phyloP scores from a whole-genome alignment of 2,329 filamentous ascomycete genomes.

The Beauveria bassiana region DNA sequence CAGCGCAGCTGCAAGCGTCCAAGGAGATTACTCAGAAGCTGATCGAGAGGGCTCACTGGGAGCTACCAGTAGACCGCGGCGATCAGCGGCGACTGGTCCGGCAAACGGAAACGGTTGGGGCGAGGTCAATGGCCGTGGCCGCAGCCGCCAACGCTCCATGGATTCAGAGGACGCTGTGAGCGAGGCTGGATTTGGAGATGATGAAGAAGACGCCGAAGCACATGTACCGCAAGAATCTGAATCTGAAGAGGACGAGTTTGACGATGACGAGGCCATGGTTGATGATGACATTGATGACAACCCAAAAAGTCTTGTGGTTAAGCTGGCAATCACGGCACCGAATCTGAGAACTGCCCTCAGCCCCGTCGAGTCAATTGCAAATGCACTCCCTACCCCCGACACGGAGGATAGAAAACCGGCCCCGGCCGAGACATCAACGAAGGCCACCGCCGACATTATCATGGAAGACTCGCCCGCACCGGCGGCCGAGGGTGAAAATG shows the following conservation, averaged over 20 bases:
- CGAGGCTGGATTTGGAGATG: constrained; percentile 68
- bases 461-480: not conserved
- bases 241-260: constrained; percentile 53
- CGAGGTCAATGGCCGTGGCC: constrained; percentile 24
- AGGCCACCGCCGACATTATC: not conserved
- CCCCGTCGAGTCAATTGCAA: constrained; percentile 15
- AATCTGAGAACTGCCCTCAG: constrained; percentile 27
- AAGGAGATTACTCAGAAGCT: constrained; percentile 35
- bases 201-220: constrained; percentile 62
- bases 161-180: constrained; percentile 59
- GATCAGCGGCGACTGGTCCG: constrained; percentile 41
- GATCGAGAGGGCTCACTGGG: constrained; percentile 34
- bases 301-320: constrained; percentile 63
- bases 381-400: constrained; percentile 17
- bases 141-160: constrained; percentile 35
- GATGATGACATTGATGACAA: constrained; percentile 45
- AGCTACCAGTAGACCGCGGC: constrained; percentile 40
- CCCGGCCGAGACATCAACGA: not conserved
- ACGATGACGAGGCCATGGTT: constrained; percentile 47
- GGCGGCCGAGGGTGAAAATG: constrained; percentile 6
- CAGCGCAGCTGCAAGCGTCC: constrained; percentile 39
- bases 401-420: constrained; percentile 13
- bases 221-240: constrained; percentile 55
- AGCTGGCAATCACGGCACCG: constrained; percentile 49
- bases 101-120: constrained; percentile 48